A percentile compares a stretch with the other conserved stretches of the same genome.
These are phyloP conservation scores for Coleophoma crateriformis DNA, from an alignment of 2,329 filamentous ascomycete species.

Conservation along the genomic window DNA sequence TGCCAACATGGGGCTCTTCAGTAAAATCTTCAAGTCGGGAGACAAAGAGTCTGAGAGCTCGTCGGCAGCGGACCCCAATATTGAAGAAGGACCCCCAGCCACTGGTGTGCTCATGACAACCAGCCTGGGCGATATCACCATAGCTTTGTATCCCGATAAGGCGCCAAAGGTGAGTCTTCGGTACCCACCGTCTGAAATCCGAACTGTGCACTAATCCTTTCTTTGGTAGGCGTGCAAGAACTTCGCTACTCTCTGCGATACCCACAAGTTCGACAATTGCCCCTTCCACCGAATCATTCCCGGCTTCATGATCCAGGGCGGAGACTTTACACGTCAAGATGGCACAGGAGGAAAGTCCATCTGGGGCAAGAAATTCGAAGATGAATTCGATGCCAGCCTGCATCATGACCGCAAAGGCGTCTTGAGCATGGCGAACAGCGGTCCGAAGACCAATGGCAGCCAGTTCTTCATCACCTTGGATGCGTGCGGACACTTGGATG, in stretches of 20 bases:
- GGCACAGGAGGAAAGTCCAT: conserved; percentile 63
- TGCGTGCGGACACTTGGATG: conserved; percentile 76
- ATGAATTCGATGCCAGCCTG: conserved; percentile 73
- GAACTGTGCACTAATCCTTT: background rate
- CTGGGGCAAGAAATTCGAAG: conserved; percentile 86
- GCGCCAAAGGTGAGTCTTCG: conserved; percentile 1
- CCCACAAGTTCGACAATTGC: conserved; percentile 79
- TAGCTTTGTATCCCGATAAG: conserved; percentile 1
- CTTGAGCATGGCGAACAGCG: conserved; percentile 90
- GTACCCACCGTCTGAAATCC: background rate
- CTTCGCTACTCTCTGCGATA: conserved; percentile 78
- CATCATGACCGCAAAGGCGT: conserved; percentile 74
- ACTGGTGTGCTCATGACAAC: background rate
- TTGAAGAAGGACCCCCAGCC: background rate
- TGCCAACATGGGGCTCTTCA: conserved; percentile 1
- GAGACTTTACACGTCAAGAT: conserved; percentile 54
- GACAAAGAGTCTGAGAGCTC: background rate
- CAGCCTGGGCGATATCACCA: conserved; percentile 2
- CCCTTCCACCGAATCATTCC: conserved; percentile 91
- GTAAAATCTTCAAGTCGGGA: conserved; percentile 1
- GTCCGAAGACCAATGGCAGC: conserved; percentile 83
- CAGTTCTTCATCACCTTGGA: conserved; percentile 95
- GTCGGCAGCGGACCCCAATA: background rate
- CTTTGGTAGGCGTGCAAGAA: conserved; percentile 81
- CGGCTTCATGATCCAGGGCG: conserved; percentile 92